A percentile compares a stretch with the other conserved stretches of the same genome.
phyloP scores from a whole-genome alignment of 805 yeast species.

The Blastobotrys peoriensis region DNA sequence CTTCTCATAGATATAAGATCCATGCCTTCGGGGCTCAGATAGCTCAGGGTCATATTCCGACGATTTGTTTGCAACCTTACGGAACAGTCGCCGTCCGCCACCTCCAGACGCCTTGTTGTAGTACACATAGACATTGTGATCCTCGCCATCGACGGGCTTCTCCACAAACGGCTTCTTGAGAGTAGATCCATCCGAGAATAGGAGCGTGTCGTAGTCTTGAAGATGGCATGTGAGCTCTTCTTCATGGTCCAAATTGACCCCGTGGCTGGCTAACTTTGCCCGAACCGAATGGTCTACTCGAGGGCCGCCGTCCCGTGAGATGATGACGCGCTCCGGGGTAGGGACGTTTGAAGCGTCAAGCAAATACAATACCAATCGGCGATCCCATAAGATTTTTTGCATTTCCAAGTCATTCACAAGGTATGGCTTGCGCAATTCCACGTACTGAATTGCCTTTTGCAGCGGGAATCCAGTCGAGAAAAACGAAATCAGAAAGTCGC shows the following conservation, averaged over 20 bases:
- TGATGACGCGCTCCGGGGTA: conserved; percentile 82
- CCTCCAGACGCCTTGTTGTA: conserved; percentile 89
- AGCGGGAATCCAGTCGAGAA: conserved; percentile 96
- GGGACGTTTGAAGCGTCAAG: conserved; percentile 80
- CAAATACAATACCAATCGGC: conserved; percentile 76
- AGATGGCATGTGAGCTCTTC: conserved; percentile 67
- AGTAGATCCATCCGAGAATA: conserved; percentile 63
- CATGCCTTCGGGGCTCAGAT: conserved; percentile 70
- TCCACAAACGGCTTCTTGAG: conserved; percentile 92
- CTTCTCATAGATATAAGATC: conserved; percentile 86
- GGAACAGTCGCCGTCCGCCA: conserved; percentile 89
- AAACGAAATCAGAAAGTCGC: conserved; percentile 89
- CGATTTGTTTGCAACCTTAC: conserved; percentile 95
- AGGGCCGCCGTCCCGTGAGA: conserved; percentile 97
- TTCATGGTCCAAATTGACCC: conserved; percentile 54
- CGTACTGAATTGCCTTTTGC: conserved; percentile 90
- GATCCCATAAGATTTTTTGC: conserved; percentile 97
- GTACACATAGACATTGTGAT: conserved; percentile 91
- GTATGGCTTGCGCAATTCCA: conserved; percentile 82
- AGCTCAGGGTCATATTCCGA: conserved; percentile 90
- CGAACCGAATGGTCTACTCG: conserved; percentile 63
- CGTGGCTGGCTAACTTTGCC: conserved; percentile 52
- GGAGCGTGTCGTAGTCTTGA: conserved; percentile 74
- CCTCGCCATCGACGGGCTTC: conserved; percentile 98
- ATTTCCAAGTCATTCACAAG: conserved; percentile 80